A percentile compares a stretch with the other conserved stretches of the same genome.
phyloP scores from a whole-genome alignment of 2,329 filamentous ascomycete genomes.

The Penicillium sp. region DNA sequence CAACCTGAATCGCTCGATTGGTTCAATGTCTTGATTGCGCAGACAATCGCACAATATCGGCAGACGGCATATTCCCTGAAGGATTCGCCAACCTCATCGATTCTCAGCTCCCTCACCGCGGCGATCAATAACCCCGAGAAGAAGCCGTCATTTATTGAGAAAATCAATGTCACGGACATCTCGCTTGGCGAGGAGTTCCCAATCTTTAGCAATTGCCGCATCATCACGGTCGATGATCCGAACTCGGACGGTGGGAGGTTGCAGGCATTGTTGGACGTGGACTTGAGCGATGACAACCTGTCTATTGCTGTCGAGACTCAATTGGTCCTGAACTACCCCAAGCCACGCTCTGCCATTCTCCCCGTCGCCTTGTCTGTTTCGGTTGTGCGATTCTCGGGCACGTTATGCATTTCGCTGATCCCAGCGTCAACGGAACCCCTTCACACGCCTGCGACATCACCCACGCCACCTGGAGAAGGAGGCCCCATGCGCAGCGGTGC shows the following conservation, averaged over 20 bases:
- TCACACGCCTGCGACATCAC: conserved; percentile 38
- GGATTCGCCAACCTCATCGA: conserved; percentile 54
- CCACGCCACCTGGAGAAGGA: conserved; percentile 28
- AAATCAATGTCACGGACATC: conserved; percentile 91
- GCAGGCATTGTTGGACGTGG: conserved; percentile 95
- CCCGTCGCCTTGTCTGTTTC: conserved; percentile 90
- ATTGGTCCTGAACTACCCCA: conserved; percentile 90
- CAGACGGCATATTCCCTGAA: conserved; percentile 91
- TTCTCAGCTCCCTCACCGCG: conserved; percentile 80
- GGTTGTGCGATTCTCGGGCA: conserved; percentile 92
- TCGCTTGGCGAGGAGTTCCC: conserved; percentile 95
- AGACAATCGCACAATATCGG: conserved; percentile 93
- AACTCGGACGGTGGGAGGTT: conserved; percentile 70
- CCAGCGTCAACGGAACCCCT: conserved; percentile 57
- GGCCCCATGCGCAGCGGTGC: conserved; percentile 1
- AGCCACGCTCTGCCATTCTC: conserved; percentile 81
- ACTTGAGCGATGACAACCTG: conserved; percentile 86
- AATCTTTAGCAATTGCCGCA: conserved; percentile 96
- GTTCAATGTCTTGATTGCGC: conserved; percentile 97
- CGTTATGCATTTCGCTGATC: conserved; percentile 88
- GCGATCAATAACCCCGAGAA: conserved; percentile 84
- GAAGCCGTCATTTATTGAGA: conserved; percentile 88
- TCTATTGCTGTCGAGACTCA: conserved; percentile 95
- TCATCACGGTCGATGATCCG: conserved; percentile 73
- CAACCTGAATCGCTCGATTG: conserved; percentile 96